Conservation (phyloP, 495 filamentous ascomycete genomes). For the Xylaria cubensis region DNA sequence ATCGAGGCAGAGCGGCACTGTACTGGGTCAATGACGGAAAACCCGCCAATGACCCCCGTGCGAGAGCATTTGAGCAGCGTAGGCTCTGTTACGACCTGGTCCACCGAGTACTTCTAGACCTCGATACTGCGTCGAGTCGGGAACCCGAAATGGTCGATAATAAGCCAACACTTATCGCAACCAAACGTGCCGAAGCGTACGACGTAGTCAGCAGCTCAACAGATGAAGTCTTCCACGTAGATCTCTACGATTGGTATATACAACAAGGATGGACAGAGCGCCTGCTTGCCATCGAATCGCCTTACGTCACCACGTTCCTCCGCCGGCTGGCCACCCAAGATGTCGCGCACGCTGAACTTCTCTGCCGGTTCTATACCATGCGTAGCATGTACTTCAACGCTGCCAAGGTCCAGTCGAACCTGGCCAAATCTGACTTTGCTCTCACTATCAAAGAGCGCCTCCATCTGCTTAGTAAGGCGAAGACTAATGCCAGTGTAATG, state of each 20-base stretch:
- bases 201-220: conserved; percentile 80
- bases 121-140: conserved; percentile 70
- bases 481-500: conserved; percentile 81
- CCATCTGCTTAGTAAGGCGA: conserved; percentile 85
- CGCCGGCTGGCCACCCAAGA: conserved; percentile 71
- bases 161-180: conserved; percentile 72
- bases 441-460: conserved; percentile 80
- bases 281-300: conserved; percentile 80
- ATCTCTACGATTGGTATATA: conserved; percentile 97
- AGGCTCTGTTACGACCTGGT: conserved; percentile 84
- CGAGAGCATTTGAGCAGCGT: conserved; percentile 69
- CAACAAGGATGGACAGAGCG: conserved; percentile 80
- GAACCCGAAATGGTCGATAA: conserved; percentile 80
- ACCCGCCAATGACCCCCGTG: conserved; percentile 67
- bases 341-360: conserved; percentile 81
- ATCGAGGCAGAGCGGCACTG: conserved; percentile 82
- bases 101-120: conserved; percentile 73
- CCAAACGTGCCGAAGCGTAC: conserved; percentile 85
- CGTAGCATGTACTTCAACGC: conserved; percentile 81
- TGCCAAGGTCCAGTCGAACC: conserved; percentile 80
- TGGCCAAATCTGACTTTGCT: conserved; percentile 80
- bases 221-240: conserved; percentile 92
- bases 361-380: conserved; percentile 88
- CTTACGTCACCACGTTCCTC: conserved; percentile 86
- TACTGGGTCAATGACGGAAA: conserved; percentile 68